phyloP scores from a whole-genome alignment of 2,329 filamentous ascomycete genomes.

The Fusarium sp. region DNA sequence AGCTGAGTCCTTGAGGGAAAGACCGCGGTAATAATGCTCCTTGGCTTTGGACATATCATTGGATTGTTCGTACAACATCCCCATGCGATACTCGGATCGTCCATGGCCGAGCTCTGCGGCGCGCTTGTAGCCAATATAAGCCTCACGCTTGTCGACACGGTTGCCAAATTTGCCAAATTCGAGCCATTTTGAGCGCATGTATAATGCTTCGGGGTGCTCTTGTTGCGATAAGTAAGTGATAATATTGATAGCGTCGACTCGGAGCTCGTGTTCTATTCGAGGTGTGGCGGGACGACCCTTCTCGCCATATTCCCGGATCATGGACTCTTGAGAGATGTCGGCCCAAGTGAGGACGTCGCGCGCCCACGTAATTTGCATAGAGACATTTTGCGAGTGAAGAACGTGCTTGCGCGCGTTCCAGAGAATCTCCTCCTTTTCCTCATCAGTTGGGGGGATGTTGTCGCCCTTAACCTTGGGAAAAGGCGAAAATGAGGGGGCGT shows the following conservation, averaged over 20 bases:
- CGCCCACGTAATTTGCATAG: conserved; percentile 97
- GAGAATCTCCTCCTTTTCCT: conserved; percentile 90
- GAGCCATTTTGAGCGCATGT: conserved; percentile 95
- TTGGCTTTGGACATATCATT: conserved; percentile 93
- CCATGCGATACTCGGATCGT: conserved; percentile 94
- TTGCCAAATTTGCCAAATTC: conserved; percentile 97
- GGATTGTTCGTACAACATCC: conserved; percentile 97
- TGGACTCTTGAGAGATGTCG: conserved; percentile 83
- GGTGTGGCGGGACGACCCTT: conserved; percentile 79
- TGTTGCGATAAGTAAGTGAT: conserved; percentile 91
- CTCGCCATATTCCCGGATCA: conserved; percentile 70
- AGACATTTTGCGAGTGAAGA: conserved; percentile 91
- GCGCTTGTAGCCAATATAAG: conserved; percentile 85
- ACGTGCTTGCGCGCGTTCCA: conserved; percentile 87
- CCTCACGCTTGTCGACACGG: conserved; percentile 92
- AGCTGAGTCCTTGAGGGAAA: conserved; percentile 85
- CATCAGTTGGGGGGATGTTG: conserved; percentile 92
- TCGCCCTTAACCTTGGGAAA: conserved; percentile 89
- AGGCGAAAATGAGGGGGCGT: conserved; percentile 85
- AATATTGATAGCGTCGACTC: conserved; percentile 90
- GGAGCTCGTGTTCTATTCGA: conserved; percentile 87
- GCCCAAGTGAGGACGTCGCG: conserved; percentile 91
- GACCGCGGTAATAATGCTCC: conserved; percentile 87
- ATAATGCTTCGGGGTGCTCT: conserved; percentile 91
- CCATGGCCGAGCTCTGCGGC: conserved; percentile 89